Conservation (phyloP, 495 filamentous ascomycete species). For the Cercophora sp. region DNA sequence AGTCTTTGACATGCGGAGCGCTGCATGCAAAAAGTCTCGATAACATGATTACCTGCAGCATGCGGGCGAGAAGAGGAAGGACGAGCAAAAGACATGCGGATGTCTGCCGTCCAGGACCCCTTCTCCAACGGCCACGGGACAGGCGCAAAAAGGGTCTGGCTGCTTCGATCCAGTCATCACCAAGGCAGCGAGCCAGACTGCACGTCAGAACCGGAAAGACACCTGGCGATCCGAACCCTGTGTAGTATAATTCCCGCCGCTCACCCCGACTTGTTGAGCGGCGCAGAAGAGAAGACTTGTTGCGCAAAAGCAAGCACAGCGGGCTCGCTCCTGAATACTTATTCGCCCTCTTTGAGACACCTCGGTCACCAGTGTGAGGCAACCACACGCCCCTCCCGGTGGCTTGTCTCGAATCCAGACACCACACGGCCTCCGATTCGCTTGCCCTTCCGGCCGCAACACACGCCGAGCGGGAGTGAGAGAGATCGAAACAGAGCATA, state of each 20-base stretch:
- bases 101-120: not conserved
- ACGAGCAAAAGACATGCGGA: too few species aligned
- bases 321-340: too few species aligned
- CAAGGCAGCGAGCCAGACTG: not conserved
- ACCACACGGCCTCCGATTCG: not conserved
- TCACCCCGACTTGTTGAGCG: not conserved
- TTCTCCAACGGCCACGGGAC: too few species aligned
- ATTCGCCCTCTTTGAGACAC: too few species aligned
- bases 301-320: too few species aligned
- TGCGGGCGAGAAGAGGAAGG: not conserved
- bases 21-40: not conserved
- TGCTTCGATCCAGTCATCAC: not conserved
- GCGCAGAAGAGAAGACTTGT: too few species aligned
- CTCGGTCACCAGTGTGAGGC: not conserved
- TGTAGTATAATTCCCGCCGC: not conserved
- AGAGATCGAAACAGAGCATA: not conserved
- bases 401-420: not conserved
- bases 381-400: not conserved
- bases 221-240: constrained; percentile 5
- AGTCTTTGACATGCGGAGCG: not conserved
- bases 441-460: not conserved
- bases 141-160: not conserved
- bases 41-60: not conserved
- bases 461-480: too few species aligned
- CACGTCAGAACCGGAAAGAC: constrained; percentile 8